Conservation (phyloP, 2,329 filamentous ascomycete species). For the Ilyonectria destructans region DNA sequence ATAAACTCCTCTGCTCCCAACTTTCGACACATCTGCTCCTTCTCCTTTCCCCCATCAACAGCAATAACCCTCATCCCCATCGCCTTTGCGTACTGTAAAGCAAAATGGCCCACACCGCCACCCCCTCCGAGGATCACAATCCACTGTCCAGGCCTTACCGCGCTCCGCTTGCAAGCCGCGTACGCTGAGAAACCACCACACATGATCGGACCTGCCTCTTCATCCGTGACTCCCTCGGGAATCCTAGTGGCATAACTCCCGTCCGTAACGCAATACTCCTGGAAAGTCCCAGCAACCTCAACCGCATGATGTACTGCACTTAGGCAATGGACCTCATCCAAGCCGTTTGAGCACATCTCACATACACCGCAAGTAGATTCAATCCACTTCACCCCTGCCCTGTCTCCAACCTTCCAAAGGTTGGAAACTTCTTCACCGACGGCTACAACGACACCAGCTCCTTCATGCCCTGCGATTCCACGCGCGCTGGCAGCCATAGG, state of each 20-base stretch:
- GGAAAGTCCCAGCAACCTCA: too few relatives aligned
- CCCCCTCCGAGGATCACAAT: conserved; percentile 7
- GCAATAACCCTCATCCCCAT: conserved; percentile 11
- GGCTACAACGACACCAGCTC: conserved; percentile 18
- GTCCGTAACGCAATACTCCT: too few relatives aligned
- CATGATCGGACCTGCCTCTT: conserved; percentile 14
- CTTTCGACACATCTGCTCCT: background rate
- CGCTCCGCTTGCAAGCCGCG: conserved; percentile 2
- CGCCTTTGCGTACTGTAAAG: conserved; percentile 16
- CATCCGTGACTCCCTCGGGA: conserved; percentile 14
- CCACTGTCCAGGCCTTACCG: conserved; percentile 2
- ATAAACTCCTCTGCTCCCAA: conserved; percentile 5
- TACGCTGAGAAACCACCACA: conserved; percentile 7
- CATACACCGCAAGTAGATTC: background rate
- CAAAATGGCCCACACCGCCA: conserved; percentile 7
- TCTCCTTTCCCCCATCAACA: conserved; percentile 1
- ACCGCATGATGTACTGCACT: background rate
- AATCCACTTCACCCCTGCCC: background rate
- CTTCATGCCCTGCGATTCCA: conserved; percentile 5
- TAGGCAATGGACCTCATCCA: conserved; percentile 7
- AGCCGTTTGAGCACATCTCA: background rate
- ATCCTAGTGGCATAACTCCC: background rate
- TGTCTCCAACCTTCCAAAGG: conserved; percentile 18
- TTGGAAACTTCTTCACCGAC: background rate
- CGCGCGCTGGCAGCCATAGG: too few relatives aligned